Base-by-base conservation (phyloP, 345 rosid genomes). In the Eucalyptus pumila region DNA sequence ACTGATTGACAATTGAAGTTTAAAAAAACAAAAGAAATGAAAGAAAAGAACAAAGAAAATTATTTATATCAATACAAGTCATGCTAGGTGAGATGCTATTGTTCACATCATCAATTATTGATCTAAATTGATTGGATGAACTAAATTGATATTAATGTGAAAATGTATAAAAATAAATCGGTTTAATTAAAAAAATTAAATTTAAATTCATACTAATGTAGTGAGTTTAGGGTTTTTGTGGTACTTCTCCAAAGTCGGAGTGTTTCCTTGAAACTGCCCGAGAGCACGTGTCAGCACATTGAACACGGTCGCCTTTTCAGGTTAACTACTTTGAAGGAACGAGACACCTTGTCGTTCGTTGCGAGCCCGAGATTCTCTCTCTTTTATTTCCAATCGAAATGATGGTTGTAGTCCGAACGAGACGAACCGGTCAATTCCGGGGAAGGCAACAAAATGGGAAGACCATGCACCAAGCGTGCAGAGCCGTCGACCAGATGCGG, bases 51-150 rank as follows among this genome's bases (percentile, higher is more conserved):
- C 19, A 50, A 15, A 50, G 7, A 50, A 50, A 24, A 56, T 24
- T 10, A 56, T 24, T 56, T 11, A 4, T 2, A 2, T 4, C 0
- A 56, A 0, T 24, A 56, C 13, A 56, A 21, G 5, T 23, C 3
- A 1, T 23, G 11, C 2, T 23, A 56, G 1, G 13, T 24, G 24
- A 24, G 62, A 56, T 24, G 8, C 6, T 11, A 24, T 0, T 5
- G 8, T 56, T 2, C 1, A 24, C 6, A 0, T 56, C 6, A 56
- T 56, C 8, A 56, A 23, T 23, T 56, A 8, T 1, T 24, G 11
- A 56, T 1, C 30, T 4, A 56, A 24, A 56, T 56, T 56, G 0
- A 11, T 56, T 26, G 3, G 0, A 56, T 9, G 1, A 2, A 56
- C 6, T 2, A 56, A 56, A 3, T 2, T 10, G 6, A 4, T 56